phyloP scores from a whole-genome alignment of 768 basidiomycete genomes.

The Rhizopogon sp. region DNA sequence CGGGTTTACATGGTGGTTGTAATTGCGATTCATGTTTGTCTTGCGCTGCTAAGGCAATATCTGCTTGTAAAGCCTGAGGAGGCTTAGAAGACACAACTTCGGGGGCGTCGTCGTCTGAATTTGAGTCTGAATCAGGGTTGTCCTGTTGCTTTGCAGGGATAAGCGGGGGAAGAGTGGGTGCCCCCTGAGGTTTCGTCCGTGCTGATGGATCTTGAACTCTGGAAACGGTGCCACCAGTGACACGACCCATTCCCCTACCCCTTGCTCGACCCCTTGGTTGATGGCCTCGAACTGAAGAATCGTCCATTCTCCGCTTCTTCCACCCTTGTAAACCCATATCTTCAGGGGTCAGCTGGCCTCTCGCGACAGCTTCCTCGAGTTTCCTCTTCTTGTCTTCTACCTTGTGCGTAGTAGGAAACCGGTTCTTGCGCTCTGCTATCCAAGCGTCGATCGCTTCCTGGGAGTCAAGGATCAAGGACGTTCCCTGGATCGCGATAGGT shows the following conservation, averaged over 20 bases:
- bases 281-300: conserved; percentile 8
- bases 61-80: conserved; percentile 9
- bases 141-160: background rate
- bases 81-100: conserved; percentile 56
- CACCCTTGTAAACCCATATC: conserved; percentile 35
- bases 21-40: conserved; percentile 5
- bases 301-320: conserved; percentile 39
- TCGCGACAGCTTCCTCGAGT: conserved; percentile 69
- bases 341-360: conserved; percentile 63
- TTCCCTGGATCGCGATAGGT: conserved; percentile 72
- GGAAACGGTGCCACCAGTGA: background rate
- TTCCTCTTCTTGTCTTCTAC: conserved; percentile 81
- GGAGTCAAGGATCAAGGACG: conserved; percentile 68
- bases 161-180: background rate
- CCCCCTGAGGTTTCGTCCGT: background rate
- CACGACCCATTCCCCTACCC: conserved; percentile 28
- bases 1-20: conserved; percentile 4
- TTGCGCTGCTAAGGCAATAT: background rate
- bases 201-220: background rate
- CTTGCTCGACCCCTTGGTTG: conserved; percentile 12
- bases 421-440: conserved; percentile 83
- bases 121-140: conserved; percentile 22
- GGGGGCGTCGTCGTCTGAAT: conserved; percentile 42
- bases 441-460: conserved; percentile 80
- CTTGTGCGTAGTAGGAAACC: conserved; percentile 70